Evolutionary conservation across 2,329 filamentous ascomycete species (phyloP), one percentile per base, ranked within the genome.

Genomic region (Calonectria multiphialidica): DNA sequence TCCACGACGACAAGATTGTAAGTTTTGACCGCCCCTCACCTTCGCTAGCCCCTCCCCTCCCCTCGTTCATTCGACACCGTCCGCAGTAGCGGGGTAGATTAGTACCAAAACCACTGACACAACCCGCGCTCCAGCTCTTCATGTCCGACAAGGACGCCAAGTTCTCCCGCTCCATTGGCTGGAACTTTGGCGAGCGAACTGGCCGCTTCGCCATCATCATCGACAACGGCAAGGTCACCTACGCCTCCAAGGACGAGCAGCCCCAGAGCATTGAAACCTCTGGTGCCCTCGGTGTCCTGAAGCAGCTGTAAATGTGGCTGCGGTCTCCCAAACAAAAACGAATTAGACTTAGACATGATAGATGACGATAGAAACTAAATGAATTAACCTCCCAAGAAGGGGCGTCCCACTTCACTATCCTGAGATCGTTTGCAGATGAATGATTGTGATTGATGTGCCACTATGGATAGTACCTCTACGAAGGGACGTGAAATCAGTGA

Each of bases 141-240:
- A 90, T 95, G 81, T 92, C 91, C 79, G 95, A 98, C 84, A 81
- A 84, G 76, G 85, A 84, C 68, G 89, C 91, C 77, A 91, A 90
- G 80, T 97, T 97, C 89, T 93, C 91, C 84, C 92, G 93, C 88
- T 89, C 88, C 82, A 90, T 96, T 78, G 95, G 93, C 83, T 97
- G 95, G 95, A 90, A 89, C 75, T 87, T 90, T 57, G 93, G 92
- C 72, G 93, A 94, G 81, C 90, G 95, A 76, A 95, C 94, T 76
- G 91, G 90, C 74, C 90, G 95, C 74, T 97, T 94, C 87, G 95
- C 94, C 79, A 90, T 98, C 83, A 87, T 96, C 79, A 86, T 97
- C 77, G 95, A 96, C 86, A 88, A 97, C 83, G 95, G 95, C 84
- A 96, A 94, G 88, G 89, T 98, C 80, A 88, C 87, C 80, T 97